A percentile compares a stretch with the other conserved stretches of the same genome.
These are phyloP conservation scores for Botrytis fragariae DNA, from an alignment of 2,329 filamentous ascomycete species.

Conservation along the genomic window DNA sequence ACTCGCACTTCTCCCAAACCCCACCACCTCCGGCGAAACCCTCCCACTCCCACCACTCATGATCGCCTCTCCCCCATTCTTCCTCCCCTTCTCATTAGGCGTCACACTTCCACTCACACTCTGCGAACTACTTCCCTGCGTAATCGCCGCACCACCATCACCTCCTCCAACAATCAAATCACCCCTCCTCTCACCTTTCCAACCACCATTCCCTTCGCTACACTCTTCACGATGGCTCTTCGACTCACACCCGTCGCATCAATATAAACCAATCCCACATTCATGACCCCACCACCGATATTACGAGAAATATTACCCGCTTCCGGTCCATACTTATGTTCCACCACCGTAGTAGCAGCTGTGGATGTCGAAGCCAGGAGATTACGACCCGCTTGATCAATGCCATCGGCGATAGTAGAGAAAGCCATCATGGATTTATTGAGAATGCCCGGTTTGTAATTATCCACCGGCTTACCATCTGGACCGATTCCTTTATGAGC, in stretches of 20 bases:
- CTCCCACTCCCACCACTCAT: slow-evolving; percentile 23
- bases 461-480: slow-evolving; percentile 58
- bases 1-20: slow-evolving; percentile 29
- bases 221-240: slow-evolving; percentile 85
- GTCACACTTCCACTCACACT: slow-evolving; percentile 29
- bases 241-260: slow-evolving; percentile 91
- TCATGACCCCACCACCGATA: slow-evolving; percentile 85
- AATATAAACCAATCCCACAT: slow-evolving; percentile 95
- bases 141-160: slow-evolving; percentile 31
- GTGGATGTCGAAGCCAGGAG: slow-evolving; percentile 71
- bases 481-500: slow-evolving; percentile 63
- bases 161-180: slow-evolving; percentile 70
- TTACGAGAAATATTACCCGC: slow-evolving; percentile 74
- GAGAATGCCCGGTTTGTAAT: slow-evolving; percentile 85
- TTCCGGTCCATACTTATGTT: slow-evolving; percentile 85
- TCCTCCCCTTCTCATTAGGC: slow-evolving; percentile 25
- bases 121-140: neutral
- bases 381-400: slow-evolving; percentile 80
- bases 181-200: slow-evolving; percentile 73
- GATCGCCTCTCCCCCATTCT: slow-evolving; percentile 27
- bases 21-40: slow-evolving; percentile 28
- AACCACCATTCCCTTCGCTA: slow-evolving; percentile 94
- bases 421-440: slow-evolving; percentile 98
- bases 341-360: slow-evolving; percentile 81
- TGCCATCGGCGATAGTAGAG: slow-evolving; percentile 87